A percentile compares a stretch with the other conserved stretches of the same genome.
phyloP scores from a whole-genome alignment of 345 rosid species.

The Cardamine chenopodiifolia region DNA sequence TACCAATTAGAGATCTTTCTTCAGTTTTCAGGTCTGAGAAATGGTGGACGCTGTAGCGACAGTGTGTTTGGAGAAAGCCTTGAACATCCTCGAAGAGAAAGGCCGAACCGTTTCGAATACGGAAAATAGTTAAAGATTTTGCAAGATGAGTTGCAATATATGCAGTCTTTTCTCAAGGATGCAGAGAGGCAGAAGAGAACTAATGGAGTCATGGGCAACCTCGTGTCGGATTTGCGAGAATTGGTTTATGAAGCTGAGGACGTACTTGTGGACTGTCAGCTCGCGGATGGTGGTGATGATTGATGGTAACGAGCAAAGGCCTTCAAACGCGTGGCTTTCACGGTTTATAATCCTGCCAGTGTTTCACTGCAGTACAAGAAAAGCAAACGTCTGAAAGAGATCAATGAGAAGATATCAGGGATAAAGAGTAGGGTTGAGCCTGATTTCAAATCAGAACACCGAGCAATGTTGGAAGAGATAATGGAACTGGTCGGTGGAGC shows the following conservation, averaged over 20 bases:
- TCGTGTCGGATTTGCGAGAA: conserved; percentile 32
- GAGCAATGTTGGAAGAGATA: conserved; percentile 35
- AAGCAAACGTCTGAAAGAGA: conserved; percentile 45
- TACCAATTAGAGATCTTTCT: conserved; percentile 3
- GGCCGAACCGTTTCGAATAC: conserved; percentile 35
- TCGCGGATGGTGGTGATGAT: conserved; percentile 14
- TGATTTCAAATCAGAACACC: conserved; percentile 23
- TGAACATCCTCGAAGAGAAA: conserved; percentile 38
- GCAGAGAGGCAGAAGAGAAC: conserved; percentile 43
- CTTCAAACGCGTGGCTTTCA: conserved; percentile 36
- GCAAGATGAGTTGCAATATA: conserved; percentile 35
- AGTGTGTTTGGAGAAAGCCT: conserved; percentile 35
- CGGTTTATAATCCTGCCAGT: conserved; percentile 18
- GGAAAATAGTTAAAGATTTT: conserved; percentile 7
- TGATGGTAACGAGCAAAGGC: conserved; percentile 25
- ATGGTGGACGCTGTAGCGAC: conserved; percentile 48
- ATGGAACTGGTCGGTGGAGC: conserved; percentile 42
- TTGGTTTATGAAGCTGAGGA: conserved; percentile 45
- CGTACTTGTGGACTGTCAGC: conserved; percentile 40
- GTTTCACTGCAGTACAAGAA: conserved; percentile 41
- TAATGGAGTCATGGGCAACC: conserved; percentile 14
- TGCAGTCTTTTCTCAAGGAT: conserved; percentile 41
- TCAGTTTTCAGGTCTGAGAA: conserved; percentile 13
- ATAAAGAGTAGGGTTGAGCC: conserved; percentile 31
- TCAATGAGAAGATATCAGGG: conserved; percentile 25